A percentile compares a stretch with the other conserved stretches of the same genome.
phyloP scores from a whole-genome alignment of 2,329 filamentous ascomycete species.

The Chaetomium sp. region DNA sequence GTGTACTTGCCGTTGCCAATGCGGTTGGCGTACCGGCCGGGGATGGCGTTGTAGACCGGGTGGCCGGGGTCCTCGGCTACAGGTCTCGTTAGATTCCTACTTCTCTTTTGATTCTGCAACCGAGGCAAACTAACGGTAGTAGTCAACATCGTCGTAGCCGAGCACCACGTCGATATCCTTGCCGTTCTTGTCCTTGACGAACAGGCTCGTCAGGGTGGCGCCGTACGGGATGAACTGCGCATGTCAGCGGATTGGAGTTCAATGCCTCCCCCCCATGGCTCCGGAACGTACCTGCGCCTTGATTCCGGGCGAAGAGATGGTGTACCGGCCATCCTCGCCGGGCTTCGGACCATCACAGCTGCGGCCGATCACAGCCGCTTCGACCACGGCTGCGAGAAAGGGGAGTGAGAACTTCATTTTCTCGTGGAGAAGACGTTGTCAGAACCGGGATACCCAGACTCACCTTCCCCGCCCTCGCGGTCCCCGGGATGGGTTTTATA shows the following conservation, averaged over 20 bases:
- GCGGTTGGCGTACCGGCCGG: slow-evolving; percentile 65
- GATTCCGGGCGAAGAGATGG: slow-evolving; percentile 42
- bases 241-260: neutral
- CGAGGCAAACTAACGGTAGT: slow-evolving; percentile 49
- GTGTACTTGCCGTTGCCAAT: slow-evolving; percentile 61
- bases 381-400: slow-evolving; percentile 31
- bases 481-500: slow-evolving; percentile 8
- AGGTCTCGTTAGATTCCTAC: neutral
- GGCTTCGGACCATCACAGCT: slow-evolving; percentile 29
- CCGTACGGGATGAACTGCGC: slow-evolving; percentile 58
- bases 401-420: slow-evolving; percentile 32
- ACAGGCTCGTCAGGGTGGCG: slow-evolving; percentile 63
- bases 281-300: slow-evolving; percentile 42
- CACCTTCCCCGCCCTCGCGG: neutral
- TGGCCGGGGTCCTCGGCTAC: slow-evolving; percentile 53
- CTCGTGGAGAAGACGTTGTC: neutral
- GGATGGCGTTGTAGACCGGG: slow-evolving; percentile 63
- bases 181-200: slow-evolving; percentile 63
- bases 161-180: slow-evolving; percentile 64
- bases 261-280: no score
- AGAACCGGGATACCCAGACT: neutral
- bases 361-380: slow-evolving; percentile 22
- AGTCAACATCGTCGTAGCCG: slow-evolving; percentile 62
- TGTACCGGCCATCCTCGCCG: slow-evolving; percentile 41
- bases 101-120: neutral